Conservation (phyloP, 1,284 basidiomycete species). For the Naganishia sp. region DNA sequence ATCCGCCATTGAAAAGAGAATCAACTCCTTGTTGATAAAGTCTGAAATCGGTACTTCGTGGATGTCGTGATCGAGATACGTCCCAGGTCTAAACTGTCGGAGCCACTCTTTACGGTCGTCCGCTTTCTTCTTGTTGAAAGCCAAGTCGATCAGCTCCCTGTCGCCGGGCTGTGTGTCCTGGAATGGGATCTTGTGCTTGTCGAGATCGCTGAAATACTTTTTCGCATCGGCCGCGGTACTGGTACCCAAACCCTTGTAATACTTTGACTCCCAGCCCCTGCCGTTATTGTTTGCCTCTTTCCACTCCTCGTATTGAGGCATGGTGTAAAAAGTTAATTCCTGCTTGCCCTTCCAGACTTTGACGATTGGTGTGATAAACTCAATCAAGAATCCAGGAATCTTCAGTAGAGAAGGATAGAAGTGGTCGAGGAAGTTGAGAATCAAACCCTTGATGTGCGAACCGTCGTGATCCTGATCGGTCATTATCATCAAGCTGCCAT, state of each 20-base stretch:
- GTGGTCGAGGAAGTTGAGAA: slow-evolving; percentile 98
- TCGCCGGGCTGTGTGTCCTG: slow-evolving; percentile 78
- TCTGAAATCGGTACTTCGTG: slow-evolving; percentile 85
- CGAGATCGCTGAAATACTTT: slow-evolving; percentile 90
- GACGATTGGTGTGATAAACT: slow-evolving; percentile 98
- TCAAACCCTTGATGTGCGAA: slow-evolving; percentile 97
- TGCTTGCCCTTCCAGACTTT: slow-evolving; percentile 83
- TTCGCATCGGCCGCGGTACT: slow-evolving; percentile 84
- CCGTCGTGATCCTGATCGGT: slow-evolving; percentile 99
- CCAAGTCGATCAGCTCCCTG: slow-evolving; percentile 88
- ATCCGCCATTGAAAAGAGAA: slow-evolving; percentile 99
- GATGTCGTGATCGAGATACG: slow-evolving; percentile 86
- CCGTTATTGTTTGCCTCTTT: slow-evolving; percentile 74
- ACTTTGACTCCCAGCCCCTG: slow-evolving; percentile 87
- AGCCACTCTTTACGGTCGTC: slow-evolving; percentile 99
- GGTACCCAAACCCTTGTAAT: slow-evolving; percentile 99
- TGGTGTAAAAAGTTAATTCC: slow-evolving; percentile 89
- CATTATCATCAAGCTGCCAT: slow-evolving; percentile 99
- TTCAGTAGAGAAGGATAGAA: slow-evolving; percentile 95
- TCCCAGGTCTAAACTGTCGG: slow-evolving; percentile 93
- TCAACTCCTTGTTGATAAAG: slow-evolving; percentile 98
- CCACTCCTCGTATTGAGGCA: slow-evolving; percentile 97
- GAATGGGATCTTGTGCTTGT: slow-evolving; percentile 93
- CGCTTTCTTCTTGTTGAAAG: slow-evolving; percentile 99
- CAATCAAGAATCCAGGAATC: slow-evolving; percentile 89